Conservation (phyloP, 2,329 filamentous ascomycete genomes). For the Penicillium corylophilum region DNA sequence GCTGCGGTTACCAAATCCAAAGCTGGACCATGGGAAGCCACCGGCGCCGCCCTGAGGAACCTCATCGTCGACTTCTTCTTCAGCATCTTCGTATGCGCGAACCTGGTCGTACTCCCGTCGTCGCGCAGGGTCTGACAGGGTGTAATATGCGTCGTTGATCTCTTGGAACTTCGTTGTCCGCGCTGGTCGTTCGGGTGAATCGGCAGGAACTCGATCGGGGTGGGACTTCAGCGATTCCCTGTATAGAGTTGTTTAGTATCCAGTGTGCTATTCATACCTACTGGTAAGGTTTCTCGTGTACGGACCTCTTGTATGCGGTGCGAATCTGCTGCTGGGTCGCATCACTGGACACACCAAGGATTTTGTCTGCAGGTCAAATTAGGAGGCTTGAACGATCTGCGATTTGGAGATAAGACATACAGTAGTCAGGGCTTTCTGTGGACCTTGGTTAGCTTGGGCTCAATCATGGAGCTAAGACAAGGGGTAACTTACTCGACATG, state of each 20-base stretch:
- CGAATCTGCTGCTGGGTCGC: slow-evolving; percentile 82
- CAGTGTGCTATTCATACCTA: neutral
- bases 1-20: slow-evolving; percentile 54
- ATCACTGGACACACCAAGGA: slow-evolving; percentile 70
- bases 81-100: slow-evolving; percentile 52
- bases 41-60: slow-evolving; percentile 45
- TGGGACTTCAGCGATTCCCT: slow-evolving; percentile 89
- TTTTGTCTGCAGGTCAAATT: slow-evolving; percentile 56
- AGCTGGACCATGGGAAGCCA: slow-evolving; percentile 75
- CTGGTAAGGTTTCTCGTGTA: neutral
- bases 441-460: neutral
- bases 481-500: slow-evolving; percentile 26
- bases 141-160: slow-evolving; percentile 92
- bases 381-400: slow-evolving; percentile 1
- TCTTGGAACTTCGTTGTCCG: slow-evolving; percentile 88
- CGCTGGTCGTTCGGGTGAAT: slow-evolving; percentile 76
- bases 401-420: slow-evolving; percentile 29
- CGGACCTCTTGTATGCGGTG: slow-evolving; percentile 86
- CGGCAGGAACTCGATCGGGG: slow-evolving; percentile 80
- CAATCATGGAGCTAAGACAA: neutral
- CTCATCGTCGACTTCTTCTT: slow-evolving; percentile 50
- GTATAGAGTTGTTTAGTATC: slow-evolving; percentile 14
- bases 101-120: slow-evolving; percentile 82
- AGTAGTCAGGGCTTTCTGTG: slow-evolving; percentile 40
- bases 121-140: slow-evolving; percentile 74